phyloP scores from a whole-genome alignment of 345 rosid genomes.

The Dimocarpus longan region DNA sequence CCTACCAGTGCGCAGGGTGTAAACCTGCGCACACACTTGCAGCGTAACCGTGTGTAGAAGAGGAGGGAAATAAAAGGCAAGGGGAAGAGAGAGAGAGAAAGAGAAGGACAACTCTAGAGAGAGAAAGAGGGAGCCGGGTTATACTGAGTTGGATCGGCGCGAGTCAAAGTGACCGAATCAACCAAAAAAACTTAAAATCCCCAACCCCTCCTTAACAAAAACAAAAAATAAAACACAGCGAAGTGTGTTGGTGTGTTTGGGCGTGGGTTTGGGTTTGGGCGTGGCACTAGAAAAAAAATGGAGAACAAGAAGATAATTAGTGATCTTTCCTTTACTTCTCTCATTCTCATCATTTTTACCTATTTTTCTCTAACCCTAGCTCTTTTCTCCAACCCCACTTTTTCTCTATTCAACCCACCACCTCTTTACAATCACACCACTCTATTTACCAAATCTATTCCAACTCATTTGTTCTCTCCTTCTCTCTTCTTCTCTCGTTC shows the following conservation, averaged over 20 bases:
- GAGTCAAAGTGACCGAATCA: conserved; percentile 32
- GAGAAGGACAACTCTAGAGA: conserved; percentile 4
- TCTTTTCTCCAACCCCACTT: conserved; percentile 31
- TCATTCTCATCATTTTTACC: conserved; percentile 30
- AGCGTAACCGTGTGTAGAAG: conserved; percentile 38
- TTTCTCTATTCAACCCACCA: conserved; percentile 1
- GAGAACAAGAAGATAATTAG: conserved; percentile 61
- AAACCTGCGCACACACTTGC: conserved; percentile 48
- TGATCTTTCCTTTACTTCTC: conserved; percentile 38
- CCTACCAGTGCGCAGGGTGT: conserved; percentile 15
- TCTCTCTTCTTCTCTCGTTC: conserved; percentile 1
- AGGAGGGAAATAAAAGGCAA: conserved; percentile 28
- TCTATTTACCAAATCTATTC: conserved; percentile 1
- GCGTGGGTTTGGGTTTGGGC: conserved; percentile 35
- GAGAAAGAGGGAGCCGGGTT: not conserved
- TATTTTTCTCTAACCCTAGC: conserved; percentile 47
- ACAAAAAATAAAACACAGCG: conserved; percentile 28
- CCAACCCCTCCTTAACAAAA: conserved; percentile 2
- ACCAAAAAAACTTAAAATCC: conserved; percentile 14
- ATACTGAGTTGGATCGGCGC: conserved; percentile 35
- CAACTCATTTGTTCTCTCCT: conserved; percentile 16
- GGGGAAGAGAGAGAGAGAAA: conserved; percentile 20
- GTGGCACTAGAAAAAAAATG: conserved; percentile 85
- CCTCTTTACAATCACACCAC: conserved; percentile 7
- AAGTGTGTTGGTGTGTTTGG: conserved; percentile 31